These are phyloP conservation scores for Trichoderma koningiopsis DNA, from an alignment of 2,329 filamentous ascomycete genomes.

Conservation along the genomic window DNA sequence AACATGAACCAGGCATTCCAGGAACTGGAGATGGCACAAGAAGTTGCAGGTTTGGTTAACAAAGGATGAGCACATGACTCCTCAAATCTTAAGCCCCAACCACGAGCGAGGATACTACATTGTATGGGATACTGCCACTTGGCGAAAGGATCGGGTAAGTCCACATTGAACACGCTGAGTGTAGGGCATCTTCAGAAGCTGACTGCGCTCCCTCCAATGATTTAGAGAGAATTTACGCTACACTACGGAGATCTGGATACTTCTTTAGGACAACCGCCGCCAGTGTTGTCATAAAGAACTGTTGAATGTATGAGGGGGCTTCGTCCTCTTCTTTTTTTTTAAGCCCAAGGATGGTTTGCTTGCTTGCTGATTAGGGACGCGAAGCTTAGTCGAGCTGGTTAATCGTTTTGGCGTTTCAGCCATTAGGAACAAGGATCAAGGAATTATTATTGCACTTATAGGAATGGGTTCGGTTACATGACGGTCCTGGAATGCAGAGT, in stretches of 20 bases:
- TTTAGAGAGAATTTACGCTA: slow-evolving; percentile 61
- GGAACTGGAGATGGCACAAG: slow-evolving; percentile 71
- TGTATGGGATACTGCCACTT: slow-evolving; percentile 64
- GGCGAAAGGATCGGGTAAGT: slow-evolving; percentile 65
- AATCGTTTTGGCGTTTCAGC: slow-evolving; percentile 37
- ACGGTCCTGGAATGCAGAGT: slow-evolving; percentile 37
- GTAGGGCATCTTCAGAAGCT: neutral
- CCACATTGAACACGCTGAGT: neutral
- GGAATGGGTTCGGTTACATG: slow-evolving; percentile 36
- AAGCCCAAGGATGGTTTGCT: slow-evolving; percentile 26
- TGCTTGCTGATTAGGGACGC: slow-evolving; percentile 28
- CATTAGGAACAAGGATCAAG: slow-evolving; percentile 35
- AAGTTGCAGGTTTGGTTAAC: slow-evolving; percentile 67
- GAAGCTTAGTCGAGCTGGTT: slow-evolving; percentile 26
- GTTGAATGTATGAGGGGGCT: slow-evolving; percentile 4
- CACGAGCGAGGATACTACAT: slow-evolving; percentile 68
- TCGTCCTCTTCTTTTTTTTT: slow-evolving; percentile 16
- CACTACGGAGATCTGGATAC: slow-evolving; percentile 65
- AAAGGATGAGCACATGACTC: slow-evolving; percentile 67
- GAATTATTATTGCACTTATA: slow-evolving; percentile 34
- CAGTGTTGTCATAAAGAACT: slow-evolving; percentile 34
- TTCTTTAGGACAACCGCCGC: slow-evolving; percentile 40
- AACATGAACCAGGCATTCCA: slow-evolving; percentile 53
- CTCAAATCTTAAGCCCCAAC: slow-evolving; percentile 58
- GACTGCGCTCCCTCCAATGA: neutral